These are phyloP conservation scores for Penicillium brasilianum DNA, from an alignment of 2,329 filamentous ascomycete genomes.

Conservation along the genomic window DNA sequence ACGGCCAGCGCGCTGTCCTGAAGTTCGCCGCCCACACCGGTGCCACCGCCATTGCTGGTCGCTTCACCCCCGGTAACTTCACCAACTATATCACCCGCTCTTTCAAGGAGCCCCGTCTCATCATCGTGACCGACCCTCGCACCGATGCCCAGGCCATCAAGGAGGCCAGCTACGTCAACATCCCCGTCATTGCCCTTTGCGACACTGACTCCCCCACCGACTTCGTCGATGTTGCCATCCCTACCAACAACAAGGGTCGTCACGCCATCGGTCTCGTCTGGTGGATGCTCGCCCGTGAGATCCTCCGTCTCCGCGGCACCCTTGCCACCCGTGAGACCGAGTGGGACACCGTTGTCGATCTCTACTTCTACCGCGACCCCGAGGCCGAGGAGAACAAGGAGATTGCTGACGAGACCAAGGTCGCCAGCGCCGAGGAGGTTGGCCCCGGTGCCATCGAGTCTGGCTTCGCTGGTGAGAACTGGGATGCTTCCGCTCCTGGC, in stretches of 20 bases:
- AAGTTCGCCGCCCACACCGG: conserved; percentile 99
- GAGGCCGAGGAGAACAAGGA: conserved; percentile 99
- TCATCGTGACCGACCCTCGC: conserved; percentile 98
- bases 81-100: conserved; percentile 99
- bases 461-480: conserved; percentile 78
- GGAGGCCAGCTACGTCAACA: conserved; percentile 99
- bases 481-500: conserved; percentile 73
- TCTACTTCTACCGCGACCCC: conserved; percentile 99
- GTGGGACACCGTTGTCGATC: conserved; percentile 99
- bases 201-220: conserved; percentile 99
- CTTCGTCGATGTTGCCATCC: conserved; percentile 99
- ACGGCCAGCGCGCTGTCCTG: conserved; percentile 98
- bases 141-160: conserved; percentile 99
- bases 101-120: conserved; percentile 99
- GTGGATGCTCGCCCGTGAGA: conserved; percentile 99
- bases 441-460: conserved; percentile 77
- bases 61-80: conserved; percentile 99
- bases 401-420: conserved; percentile 78
- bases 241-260: conserved; percentile 99
- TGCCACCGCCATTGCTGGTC: conserved; percentile 96
- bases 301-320: conserved; percentile 97
- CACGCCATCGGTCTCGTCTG: conserved; percentile 98
- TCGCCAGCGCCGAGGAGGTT: conserved; percentile 81
- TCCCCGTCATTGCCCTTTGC: conserved; percentile 98
- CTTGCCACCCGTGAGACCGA: conserved; percentile 94